Conservation (phyloP, 2,329 filamentous ascomycete genomes). For the Pseudopyrenochaeta lycopersici region DNA sequence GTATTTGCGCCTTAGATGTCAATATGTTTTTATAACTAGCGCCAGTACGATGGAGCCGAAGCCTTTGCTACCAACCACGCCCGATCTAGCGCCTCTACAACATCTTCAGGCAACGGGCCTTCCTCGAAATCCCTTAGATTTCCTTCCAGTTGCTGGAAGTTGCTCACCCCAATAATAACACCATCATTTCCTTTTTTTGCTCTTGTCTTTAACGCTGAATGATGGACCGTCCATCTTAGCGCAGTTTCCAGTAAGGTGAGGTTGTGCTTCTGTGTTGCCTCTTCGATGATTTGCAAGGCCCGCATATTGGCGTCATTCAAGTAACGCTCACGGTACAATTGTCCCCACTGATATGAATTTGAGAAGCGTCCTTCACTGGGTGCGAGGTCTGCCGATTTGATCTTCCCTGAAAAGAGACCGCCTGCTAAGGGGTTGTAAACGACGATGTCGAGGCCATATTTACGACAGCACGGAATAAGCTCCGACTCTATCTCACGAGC, state of each 20-base stretch:
- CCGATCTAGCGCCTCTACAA: conserved; percentile 77
- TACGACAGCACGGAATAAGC: conserved; percentile 40
- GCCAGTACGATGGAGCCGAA: conserved; percentile 64
- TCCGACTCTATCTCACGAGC: conserved; percentile 39
- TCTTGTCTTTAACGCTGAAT: conserved; percentile 61
- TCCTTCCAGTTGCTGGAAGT: conserved; percentile 62
- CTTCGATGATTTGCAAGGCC: conserved; percentile 42
- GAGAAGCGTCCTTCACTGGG: conserved; percentile 60
- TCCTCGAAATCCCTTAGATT: conserved; percentile 68
- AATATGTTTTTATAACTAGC: too few species aligned
- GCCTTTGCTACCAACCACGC: conserved; percentile 78
- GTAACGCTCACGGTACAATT: conserved; percentile 67
- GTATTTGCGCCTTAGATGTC: too few species aligned
- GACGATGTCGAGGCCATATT: conserved; percentile 42
- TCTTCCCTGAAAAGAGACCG: conserved; percentile 43
- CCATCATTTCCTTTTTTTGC: conserved; percentile 61
- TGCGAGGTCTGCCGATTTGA: conserved; percentile 36
- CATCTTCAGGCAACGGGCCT: conserved; percentile 77
- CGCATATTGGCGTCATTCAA: conserved; percentile 48
- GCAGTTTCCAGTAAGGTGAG: conserved; percentile 56
- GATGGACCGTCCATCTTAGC: conserved; percentile 57
- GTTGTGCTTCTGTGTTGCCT: conserved; percentile 52
- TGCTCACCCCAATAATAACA: conserved; percentile 68
- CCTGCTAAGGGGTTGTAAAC: conserved; percentile 43
- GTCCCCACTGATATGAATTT: conserved; percentile 49